Evolutionary conservation across 805 yeast species (phyloP).

Genomic region (Metschnikowia gelsemii): DNA sequence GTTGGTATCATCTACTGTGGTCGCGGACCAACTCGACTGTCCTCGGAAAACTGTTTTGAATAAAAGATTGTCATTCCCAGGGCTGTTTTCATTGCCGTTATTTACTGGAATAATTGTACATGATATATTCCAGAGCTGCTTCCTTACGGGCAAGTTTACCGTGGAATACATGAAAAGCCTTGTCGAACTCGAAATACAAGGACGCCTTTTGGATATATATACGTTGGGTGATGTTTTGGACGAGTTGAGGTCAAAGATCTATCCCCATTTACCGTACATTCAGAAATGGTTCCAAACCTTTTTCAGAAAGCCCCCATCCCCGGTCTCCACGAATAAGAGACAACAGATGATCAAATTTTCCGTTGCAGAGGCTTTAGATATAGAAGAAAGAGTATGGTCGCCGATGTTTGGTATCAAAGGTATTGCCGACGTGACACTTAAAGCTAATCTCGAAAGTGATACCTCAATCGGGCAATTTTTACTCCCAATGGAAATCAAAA

Average conservation of each 20-base stretch:
- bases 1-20: slow-evolving; percentile 74
- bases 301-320: slow-evolving; percentile 27
- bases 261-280: slow-evolving; percentile 51
- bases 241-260: slow-evolving; percentile 43
- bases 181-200: slow-evolving; percentile 43
- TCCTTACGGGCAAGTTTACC: slow-evolving; percentile 38
- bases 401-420: slow-evolving; percentile 90
- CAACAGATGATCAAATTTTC: slow-evolving; percentile 45
- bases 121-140: slow-evolving; percentile 63
- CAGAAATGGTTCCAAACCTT: slow-evolving; percentile 52
- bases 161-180: slow-evolving; percentile 36
- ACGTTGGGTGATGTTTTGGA: slow-evolving; percentile 52
- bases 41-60: slow-evolving; percentile 65
- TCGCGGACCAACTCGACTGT: slow-evolving; percentile 76
- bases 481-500: slow-evolving; percentile 86
- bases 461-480: slow-evolving; percentile 45
- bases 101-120: slow-evolving; percentile 85
- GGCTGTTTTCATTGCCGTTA: slow-evolving; percentile 62
- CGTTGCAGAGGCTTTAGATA: slow-evolving; percentile 66
- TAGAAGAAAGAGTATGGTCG: slow-evolving; percentile 91
- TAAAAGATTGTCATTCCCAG: slow-evolving; percentile 57
- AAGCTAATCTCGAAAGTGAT: slow-evolving; percentile 47
- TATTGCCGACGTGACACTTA: slow-evolving; percentile 81
- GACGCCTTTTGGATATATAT: slow-evolving; percentile 50
- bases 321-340: slow-evolving; percentile 27